Percentiles rank a stretch among this genome's conserved stretches.
phyloP scores from a whole-genome alignment of 345 rosid species.

The Trapa incisa region DNA sequence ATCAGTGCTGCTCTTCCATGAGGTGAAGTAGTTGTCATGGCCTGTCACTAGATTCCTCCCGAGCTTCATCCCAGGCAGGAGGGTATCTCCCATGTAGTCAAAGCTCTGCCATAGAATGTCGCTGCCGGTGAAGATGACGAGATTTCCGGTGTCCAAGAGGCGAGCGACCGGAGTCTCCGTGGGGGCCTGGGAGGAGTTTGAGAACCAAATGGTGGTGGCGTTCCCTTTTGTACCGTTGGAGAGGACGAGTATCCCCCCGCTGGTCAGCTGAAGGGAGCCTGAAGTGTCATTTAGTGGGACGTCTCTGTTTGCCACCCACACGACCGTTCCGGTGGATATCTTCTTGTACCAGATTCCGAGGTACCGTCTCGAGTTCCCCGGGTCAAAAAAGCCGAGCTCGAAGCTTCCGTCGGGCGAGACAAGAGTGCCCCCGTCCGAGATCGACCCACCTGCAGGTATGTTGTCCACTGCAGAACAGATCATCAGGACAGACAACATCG shows the following conservation, averaged over 20 bases:
- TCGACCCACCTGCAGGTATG: constrained; percentile 5
- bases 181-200: not conserved
- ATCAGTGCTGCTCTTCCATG: constrained; percentile 36
- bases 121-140: constrained; percentile 20
- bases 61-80: constrained; percentile 37
- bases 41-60: constrained; percentile 30
- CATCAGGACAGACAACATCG: not conserved
- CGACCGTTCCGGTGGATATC: constrained; percentile 4
- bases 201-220: not conserved
- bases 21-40: constrained; percentile 17
- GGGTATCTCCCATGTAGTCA: constrained; percentile 30
- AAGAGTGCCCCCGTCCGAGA: constrained; percentile 18
- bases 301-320: constrained; percentile 17
- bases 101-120: constrained; percentile 47
- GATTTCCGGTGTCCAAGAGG: constrained; percentile 38
- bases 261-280: constrained; percentile 4
- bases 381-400: constrained; percentile 25
- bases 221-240: not conserved
- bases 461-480: constrained; percentile 10
- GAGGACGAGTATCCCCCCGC: constrained; percentile 2
- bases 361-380: constrained; percentile 9
- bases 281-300: constrained; percentile 3
- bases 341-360: constrained; percentile 25
- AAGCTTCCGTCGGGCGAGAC: constrained; percentile 14
- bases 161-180: constrained; percentile 15